phyloP scores from a whole-genome alignment of 2,329 filamentous ascomycete genomes.

The Botrytis galanthina region DNA sequence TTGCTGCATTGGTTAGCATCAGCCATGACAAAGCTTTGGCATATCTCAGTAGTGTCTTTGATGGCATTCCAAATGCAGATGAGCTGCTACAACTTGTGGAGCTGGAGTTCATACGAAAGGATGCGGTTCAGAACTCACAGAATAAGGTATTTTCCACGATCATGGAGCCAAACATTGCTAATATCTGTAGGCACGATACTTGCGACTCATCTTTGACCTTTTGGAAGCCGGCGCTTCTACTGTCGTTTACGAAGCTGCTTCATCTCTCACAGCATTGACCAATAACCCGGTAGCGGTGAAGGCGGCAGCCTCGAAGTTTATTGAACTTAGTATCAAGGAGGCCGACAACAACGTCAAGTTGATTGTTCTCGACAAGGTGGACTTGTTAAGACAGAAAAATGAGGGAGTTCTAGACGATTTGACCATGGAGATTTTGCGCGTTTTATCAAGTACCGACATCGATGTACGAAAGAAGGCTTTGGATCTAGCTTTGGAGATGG shows the following conservation, averaged over 20 bases:
- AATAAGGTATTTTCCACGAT: constrained; percentile 68
- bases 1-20: constrained; percentile 85
- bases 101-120: constrained; percentile 95
- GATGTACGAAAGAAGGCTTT: constrained; percentile 93
- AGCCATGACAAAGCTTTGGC: constrained; percentile 89
- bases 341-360: constrained; percentile 99
- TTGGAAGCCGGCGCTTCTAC: constrained; percentile 91
- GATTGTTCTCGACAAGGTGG: constrained; percentile 92
- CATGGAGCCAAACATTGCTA: constrained; percentile 28
- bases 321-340: constrained; percentile 95
- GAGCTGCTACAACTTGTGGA: constrained; percentile 91
- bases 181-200: constrained; percentile 69
- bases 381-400: constrained; percentile 81
- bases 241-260: constrained; percentile 95
- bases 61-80: constrained; percentile 90
- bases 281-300: constrained; percentile 97
- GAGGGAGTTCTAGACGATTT: constrained; percentile 90
- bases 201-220: constrained; percentile 93
- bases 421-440: constrained; percentile 94
- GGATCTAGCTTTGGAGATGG: constrained; percentile 90
- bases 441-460: constrained; percentile 91
- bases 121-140: constrained; percentile 88
- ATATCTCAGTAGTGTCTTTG: constrained; percentile 86
- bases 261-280: constrained; percentile 87
- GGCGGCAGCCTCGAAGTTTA: constrained; percentile 92